Evolutionary conservation across 2,329 filamentous ascomycete genomes (phyloP), one percentile per base, ranked within the genome.

Genomic region (Pleomassaria siparia): DNA sequence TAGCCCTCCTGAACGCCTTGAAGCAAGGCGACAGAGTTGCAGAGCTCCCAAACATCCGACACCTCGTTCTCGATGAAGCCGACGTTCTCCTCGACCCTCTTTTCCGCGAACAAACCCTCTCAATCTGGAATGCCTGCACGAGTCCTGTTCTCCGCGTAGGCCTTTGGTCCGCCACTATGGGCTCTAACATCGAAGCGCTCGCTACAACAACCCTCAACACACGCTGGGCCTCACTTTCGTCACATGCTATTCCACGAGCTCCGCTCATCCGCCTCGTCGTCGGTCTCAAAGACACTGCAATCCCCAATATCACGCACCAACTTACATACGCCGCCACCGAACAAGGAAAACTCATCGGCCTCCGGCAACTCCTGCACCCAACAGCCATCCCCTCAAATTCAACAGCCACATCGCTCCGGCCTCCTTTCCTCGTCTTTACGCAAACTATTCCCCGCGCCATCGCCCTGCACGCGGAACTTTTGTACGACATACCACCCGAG

Each of bases 161-260:
- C 9, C 85, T 95, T 50, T 99, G 92, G 91, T 97, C 94, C 12
- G 94, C 94, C 12, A 99, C 94, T 0, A 96, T 99, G 86, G 90
- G 89, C 3, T 96, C 92, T 13, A 94, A 87, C 59, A 88, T 97
- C 33, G 94, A 99, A 73, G 78, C 85, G 16, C 76, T 96, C 7
- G 82, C 89, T 39, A 81, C 81, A 6, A 81, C 83, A n/a, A 86
- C 85, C 12, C 28, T 78, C 71, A 42, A 66, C 71, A 33, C 65
- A 52, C 29, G 72, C 78, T 62, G 56, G 66, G 16, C 37, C 7
- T 36, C 53, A 9, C 50, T 69, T 10, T 48, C 54, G 4, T 35
- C 51, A 80, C 76, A 39, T 72, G 33, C 59, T 0, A 57, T 60
- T 12, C 36, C 58, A 3, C 65, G 67, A 4, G 50, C 59, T 0